Conservation (phyloP, 2,329 filamentous ascomycete genomes). For the Fusarium goolgardi region DNA sequence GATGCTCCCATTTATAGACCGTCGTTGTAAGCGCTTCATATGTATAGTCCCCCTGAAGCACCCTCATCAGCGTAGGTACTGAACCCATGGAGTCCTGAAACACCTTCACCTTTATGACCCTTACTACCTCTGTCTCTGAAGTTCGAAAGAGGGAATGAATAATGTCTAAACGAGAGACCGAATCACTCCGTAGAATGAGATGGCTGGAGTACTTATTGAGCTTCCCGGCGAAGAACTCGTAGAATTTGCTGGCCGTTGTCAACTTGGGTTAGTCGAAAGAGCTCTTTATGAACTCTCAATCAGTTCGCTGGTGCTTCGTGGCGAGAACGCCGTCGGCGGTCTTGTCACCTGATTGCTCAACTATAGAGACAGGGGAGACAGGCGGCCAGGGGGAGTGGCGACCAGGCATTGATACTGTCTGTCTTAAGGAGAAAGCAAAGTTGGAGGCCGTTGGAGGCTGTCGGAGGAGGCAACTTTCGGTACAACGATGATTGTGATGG, state of each 20-base stretch:
- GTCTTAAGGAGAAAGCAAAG: conserved; percentile 70
- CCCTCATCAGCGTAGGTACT: too few species aligned
- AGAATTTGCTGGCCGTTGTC: conserved; percentile 73
- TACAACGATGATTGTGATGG: neutral
- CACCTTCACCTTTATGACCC: neutral
- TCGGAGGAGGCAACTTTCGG: neutral
- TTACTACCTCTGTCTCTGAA: neutral
- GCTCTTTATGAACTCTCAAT: conserved; percentile 86
- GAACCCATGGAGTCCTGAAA: neutral
- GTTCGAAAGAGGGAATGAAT: too few species aligned
- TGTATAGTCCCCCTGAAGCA: neutral
- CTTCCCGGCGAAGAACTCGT: neutral
- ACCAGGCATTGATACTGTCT: conserved; percentile 89
- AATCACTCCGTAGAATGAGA: neutral
- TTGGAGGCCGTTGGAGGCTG: neutral
- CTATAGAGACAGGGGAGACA: conserved; percentile 79
- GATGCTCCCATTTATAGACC: neutral
- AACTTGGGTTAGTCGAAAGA: conserved; percentile 79
- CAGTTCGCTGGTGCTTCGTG: conserved; percentile 78
- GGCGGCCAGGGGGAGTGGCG: conserved; percentile 74
- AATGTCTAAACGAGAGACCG: neutral
- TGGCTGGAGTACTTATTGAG: neutral
- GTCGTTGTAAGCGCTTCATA: neutral
- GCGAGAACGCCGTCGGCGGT: conserved; percentile 80
- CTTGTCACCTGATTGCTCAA: conserved; percentile 78